Evolutionary conservation across 225 moss, liverwort and hornwort genomes (phyloP), one percentile per base, ranked within the genome.

Genomic region (Bryum argenteum): DNA sequence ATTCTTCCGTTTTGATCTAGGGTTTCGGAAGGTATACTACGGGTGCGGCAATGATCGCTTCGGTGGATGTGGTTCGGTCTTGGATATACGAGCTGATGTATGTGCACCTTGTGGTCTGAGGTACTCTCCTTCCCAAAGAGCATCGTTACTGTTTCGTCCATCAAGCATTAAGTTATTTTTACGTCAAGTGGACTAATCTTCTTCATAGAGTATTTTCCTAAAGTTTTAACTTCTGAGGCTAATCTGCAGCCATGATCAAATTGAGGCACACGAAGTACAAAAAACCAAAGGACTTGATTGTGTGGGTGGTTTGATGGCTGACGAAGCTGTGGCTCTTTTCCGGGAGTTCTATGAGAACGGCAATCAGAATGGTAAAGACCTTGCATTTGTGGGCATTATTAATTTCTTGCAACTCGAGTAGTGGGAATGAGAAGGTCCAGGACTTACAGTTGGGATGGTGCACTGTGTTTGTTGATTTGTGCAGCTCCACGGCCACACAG

Each of bases 21-120:
- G 94, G 59, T 78, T 98, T 50, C 85, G 83, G 50, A 91, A 85
- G 77, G 91, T 94, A 19, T 94, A 83, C 62, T 98, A 92, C 72
- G 98, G 98, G 11, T 98, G 98, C 76, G 72, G 75, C 13, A 98
- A 98, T 65, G 91, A 92, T 68, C 90, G 98, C 67, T 98, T 98
- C 61, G 98, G 98, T 73, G 98, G 98, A 54, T 98, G 98, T 73
- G 98, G 98, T 10, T 98, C 98, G 21, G 77, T 98, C 67, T 67
- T 92, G 54, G 65, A 88, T 45, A 79, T 98, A 47, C 88, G 91
- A 75, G 58, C 75, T 42, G 82, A 88, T 80, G 94, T 94, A 73
- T 92, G 92, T 71, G 87, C 78, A 66, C 85, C 92, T 69, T 98
- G 98, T 76, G 94, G 92, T 59, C 21, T 72, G 41, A 89, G 91